Evolutionary conservation across 345 rosid genomes (phyloP).

Genomic region (Moricandia arvensis): DNA sequence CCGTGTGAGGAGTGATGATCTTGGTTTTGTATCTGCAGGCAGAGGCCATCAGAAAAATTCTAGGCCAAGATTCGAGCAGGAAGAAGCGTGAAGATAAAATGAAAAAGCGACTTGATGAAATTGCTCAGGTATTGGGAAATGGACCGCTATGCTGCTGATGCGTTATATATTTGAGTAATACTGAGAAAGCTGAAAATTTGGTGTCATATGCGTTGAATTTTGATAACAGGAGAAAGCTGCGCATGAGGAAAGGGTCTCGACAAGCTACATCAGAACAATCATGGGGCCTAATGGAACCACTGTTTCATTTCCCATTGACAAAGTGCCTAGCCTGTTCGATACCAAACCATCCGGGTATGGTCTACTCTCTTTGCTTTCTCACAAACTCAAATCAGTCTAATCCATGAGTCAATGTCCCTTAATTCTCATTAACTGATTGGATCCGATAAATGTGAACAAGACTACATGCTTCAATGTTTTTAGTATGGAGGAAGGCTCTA

Average conservation of each 20-base stretch:
- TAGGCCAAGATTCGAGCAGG: slow-evolving; percentile 88
- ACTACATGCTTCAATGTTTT: neutral
- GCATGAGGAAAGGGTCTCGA: slow-evolving; percentile 47
- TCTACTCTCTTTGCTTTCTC: slow-evolving; percentile 4
- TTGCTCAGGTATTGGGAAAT: slow-evolving; percentile 61
- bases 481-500: neutral
- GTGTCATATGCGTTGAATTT: neutral
- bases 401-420: slow-evolving; percentile 4
- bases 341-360: slow-evolving; percentile 56
- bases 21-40: slow-evolving; percentile 49
- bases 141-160: neutral
- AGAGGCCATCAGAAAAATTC: slow-evolving; percentile 91
- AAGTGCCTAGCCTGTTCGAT: slow-evolving; percentile 71
- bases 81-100: slow-evolving; percentile 85
- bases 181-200: slow-evolving; percentile 5
- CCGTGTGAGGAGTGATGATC: neutral
- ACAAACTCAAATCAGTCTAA: neutral
- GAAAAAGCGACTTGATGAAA: slow-evolving; percentile 75
- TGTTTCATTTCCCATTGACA: slow-evolving; percentile 77
- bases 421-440: neutral
- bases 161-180: slow-evolving; percentile 4
- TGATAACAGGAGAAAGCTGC: slow-evolving; percentile 71
- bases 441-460: neutral
- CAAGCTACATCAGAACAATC: slow-evolving; percentile 59
- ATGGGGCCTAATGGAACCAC: slow-evolving; percentile 71